phyloP scores from a whole-genome alignment of 768 basidiomycete genomes.

The Pulveroboletus frians region DNA sequence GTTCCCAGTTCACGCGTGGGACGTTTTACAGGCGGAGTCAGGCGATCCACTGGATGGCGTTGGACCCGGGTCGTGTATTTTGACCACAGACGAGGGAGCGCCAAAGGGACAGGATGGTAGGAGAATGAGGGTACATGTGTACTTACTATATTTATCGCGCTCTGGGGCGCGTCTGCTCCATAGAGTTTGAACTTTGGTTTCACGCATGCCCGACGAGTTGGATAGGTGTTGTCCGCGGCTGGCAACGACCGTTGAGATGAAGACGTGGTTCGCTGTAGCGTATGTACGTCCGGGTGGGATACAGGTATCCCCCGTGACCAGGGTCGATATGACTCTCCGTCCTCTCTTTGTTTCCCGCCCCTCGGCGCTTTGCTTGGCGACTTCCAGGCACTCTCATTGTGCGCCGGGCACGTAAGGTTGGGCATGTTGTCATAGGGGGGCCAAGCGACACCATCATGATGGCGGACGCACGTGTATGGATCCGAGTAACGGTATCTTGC shows the following conservation, averaged over 20 bases:
- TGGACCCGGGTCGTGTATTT: not conserved
- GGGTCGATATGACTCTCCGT: not conserved
- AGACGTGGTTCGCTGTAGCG: not conserved
- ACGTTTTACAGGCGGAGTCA: conserved; percentile 4
- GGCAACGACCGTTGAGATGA: not conserved
- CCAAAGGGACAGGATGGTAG: conserved; percentile 3
- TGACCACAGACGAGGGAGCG: conserved; percentile 6
- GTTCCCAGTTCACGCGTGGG: conserved; percentile 5
- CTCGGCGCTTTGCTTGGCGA: not conserved
- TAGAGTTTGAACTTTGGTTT: conserved; percentile 8
- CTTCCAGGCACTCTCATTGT: not conserved
- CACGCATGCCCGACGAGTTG: not conserved
- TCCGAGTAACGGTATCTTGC: no score
- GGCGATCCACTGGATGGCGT: not conserved
- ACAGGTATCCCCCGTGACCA: not conserved
- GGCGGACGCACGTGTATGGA: no score
- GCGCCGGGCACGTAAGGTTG: not conserved
- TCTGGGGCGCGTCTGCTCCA: conserved; percentile 6
- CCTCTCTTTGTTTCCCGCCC: not conserved
- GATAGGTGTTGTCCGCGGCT: not conserved
- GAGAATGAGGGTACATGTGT: conserved; percentile 15
- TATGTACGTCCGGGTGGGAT: not conserved
- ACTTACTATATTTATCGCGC: conserved; percentile 21
- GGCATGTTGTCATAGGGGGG: no score
- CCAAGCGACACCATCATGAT: no score